Base-by-base conservation (phyloP, 208 protist species). In the Trypanosoma melophagium region DNA sequence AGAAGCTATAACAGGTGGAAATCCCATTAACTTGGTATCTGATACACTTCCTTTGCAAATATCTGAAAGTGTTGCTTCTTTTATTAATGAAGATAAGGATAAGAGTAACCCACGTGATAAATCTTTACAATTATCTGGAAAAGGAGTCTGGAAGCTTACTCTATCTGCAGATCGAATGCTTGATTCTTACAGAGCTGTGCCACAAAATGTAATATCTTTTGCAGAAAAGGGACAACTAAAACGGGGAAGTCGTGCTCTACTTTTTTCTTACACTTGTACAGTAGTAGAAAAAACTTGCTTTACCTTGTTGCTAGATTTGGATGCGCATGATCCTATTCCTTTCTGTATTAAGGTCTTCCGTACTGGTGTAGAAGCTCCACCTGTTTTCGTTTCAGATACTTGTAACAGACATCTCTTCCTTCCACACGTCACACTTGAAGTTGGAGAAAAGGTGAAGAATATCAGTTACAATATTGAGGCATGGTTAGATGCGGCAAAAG, bases 221-320 rank as follows among this genome's bases (percentile, higher is more conserved):
- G 28, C 52, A n/a, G 68, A 83, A 12, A 71, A 65, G 35, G 79
- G 79, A 14, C 69, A 81, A n/a, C 69, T 94, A 8, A 74, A 53
- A 8, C 79, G 80, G 54, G 86, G 89, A 25, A 84, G 77, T n/a
- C 66, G 66, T n/a, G 57, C 66, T 16, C 31, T 88, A 42, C 77
- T 95, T 22, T 91, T 89, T 66, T 66, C 80, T 62, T 81, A 90
- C 61, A 67, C 60, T 7, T 89, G 80, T 66, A 76, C 52, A 16
- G 56, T 95, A 13, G 44, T 68, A 0, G 89, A 92, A 61, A 50
- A 60, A 28, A 88, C 86, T 2, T 78, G 83, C 71, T 44, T 95
- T 25, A 84, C 86, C 0, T 28, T 92, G 21, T 44, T 80, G 10
- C 67, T 78, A 21, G 60, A 84, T 63, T 47, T 92, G 28, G 53